Percentiles rank a stretch among this genome's conserved stretches.
Conservation (phyloP, 345 rosid species). For the Brassica cretica region DNA sequence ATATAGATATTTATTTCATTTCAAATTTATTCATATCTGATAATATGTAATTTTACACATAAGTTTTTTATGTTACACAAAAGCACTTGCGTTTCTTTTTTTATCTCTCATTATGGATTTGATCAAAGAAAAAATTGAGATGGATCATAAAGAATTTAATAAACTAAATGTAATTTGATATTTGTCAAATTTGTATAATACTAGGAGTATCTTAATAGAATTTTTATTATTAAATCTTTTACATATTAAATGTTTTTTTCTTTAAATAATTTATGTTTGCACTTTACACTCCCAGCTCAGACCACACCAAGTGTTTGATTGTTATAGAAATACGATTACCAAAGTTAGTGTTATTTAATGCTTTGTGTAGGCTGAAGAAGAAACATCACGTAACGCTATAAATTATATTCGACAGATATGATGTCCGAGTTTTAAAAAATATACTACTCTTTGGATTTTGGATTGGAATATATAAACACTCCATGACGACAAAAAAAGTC, state of each 20-base stretch:
- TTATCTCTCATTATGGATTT: background rate
- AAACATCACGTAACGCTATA: conserved; percentile 33
- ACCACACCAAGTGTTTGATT: conserved; percentile 10
- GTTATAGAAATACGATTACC: background rate
- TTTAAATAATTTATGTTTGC: background rate
- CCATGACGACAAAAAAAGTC: background rate
- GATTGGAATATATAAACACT: conserved; percentile 14
- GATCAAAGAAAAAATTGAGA: background rate
- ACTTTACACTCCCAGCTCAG: background rate
- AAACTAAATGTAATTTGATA: background rate
- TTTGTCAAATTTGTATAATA: background rate
- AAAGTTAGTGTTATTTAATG: conserved; percentile 33
- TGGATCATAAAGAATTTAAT: background rate
- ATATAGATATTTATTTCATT: background rate
- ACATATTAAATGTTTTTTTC: background rate
- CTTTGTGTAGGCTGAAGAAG: conserved; percentile 31
- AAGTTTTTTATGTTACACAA: background rate
- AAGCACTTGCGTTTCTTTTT: background rate
- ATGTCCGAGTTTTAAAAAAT: background rate
- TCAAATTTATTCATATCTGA: background rate
- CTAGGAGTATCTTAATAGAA: background rate
- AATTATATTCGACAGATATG: conserved; percentile 9
- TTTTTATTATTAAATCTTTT: background rate
- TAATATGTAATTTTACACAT: conserved; percentile 17
- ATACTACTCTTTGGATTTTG: background rate